A percentile compares a stretch with the other conserved stretches of the same genome.
These are phyloP conservation scores for Cardamine occulta DNA, from an alignment of 345 rosid genomes.

Conservation along the genomic window DNA sequence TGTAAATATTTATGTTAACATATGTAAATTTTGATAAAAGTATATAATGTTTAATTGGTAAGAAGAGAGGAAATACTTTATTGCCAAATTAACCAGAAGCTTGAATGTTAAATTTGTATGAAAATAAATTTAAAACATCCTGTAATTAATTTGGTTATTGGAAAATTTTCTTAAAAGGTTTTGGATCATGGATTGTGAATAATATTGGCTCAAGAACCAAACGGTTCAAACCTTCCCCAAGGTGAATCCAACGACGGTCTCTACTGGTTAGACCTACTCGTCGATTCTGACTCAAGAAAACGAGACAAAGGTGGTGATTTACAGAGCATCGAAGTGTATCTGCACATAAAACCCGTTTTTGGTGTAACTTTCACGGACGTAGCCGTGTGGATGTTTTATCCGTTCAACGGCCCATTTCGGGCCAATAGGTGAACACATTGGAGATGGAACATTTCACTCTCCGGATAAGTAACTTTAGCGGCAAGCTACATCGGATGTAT, in stretches of 20 bases:
- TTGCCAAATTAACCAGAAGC: no score
- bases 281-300: constrained; percentile 49
- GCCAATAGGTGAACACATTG: constrained; percentile 84
- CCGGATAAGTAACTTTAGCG: constrained; percentile 79
- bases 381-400: constrained; percentile 78
- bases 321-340: constrained; percentile 52
- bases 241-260: constrained; percentile 73
- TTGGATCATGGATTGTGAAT: no score
- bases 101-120: no score
- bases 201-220: constrained; percentile 30
- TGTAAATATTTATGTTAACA: no score
- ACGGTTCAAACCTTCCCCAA: constrained; percentile 78
- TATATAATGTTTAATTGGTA: no score
- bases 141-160: no score
- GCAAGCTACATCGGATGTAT: constrained; percentile 58
- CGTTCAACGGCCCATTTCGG: constrained; percentile 76
- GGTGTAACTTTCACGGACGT: constrained; percentile 80
- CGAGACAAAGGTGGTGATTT: constrained; percentile 68
- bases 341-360: constrained; percentile 69
- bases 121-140: no score
- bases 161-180: no score
- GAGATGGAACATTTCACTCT: constrained; percentile 91
- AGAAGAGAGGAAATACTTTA: no score
- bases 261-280: constrained; percentile 85
- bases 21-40: no score